Percentiles rank a stretch among this genome's conserved stretches.
Evolutionary conservation across 306 rosid species (phyloP).

Genomic region (Sindora glabra): DNA sequence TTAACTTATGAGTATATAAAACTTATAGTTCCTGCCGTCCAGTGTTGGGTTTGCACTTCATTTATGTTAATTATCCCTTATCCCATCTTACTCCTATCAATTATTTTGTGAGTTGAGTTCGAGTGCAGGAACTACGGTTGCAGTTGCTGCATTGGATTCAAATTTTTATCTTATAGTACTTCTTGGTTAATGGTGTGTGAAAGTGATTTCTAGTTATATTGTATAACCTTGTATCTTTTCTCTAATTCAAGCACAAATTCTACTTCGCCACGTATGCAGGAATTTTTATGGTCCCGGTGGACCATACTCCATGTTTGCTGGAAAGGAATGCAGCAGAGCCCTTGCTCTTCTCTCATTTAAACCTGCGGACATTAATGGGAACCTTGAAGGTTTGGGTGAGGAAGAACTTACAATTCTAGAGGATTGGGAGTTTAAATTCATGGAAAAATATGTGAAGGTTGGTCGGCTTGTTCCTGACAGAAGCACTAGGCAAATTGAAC

Average conservation of each 20-base stretch:
- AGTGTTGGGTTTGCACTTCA: neutral
- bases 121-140: too few species aligned
- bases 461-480: constrained; percentile 44
- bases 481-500: constrained; percentile 12
- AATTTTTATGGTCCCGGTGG: constrained; percentile 83
- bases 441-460: constrained; percentile 68
- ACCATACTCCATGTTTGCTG: constrained; percentile 72
- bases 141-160: too few species aligned
- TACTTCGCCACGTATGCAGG: constrained; percentile 36
- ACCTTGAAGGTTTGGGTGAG: constrained; percentile 56
- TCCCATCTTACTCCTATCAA: too few species aligned
- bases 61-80: neutral
- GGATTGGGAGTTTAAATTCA: constrained; percentile 85
- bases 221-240: neutral
- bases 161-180: too few species aligned
- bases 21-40: neutral
- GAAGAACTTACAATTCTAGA: constrained; percentile 64
- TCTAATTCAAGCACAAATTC: neutral
- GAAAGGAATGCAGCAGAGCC: constrained; percentile 88
- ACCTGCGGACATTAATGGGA: constrained; percentile 70
- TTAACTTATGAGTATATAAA: neutral
- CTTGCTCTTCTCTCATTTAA: constrained; percentile 74
- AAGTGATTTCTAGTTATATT: neutral
- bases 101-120: too few species aligned
- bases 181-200: neutral